Percentiles rank a stretch among this genome's conserved stretches.
Conservation (phyloP, 2,329 filamentous ascomycete genomes). For the Colletotrichum sp. region DNA sequence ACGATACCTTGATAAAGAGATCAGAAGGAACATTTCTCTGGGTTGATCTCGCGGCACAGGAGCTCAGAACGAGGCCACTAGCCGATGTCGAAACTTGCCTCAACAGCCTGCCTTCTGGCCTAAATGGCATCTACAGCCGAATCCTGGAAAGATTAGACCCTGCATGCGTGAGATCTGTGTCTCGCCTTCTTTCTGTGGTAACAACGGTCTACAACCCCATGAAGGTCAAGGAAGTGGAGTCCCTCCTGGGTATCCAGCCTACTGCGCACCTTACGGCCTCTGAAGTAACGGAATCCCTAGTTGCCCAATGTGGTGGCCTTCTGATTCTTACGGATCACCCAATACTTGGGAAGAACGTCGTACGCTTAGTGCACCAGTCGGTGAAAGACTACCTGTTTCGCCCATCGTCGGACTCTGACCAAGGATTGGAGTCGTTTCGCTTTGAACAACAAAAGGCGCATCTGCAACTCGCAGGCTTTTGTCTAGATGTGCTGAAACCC, state of each 20-base stretch:
- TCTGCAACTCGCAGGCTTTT: no score
- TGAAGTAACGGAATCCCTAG: no score
- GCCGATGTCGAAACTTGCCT: no score
- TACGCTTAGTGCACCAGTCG: rapidly evolving
- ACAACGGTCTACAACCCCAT: rapidly evolving
- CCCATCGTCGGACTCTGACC: rapidly evolving
- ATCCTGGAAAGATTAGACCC: rapidly evolving
- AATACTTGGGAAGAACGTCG: rapidly evolving
- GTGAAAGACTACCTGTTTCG: no score
- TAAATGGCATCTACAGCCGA: no score
- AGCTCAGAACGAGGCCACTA: rapidly evolving
- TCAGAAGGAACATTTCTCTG: no score
- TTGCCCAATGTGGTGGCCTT: rapidly evolving
- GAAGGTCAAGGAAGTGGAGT: rapidly evolving
- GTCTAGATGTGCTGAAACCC: no score
- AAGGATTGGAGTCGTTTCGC: rapidly evolving
- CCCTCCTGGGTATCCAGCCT: rapidly evolving
- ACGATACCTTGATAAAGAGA: rapidly evolving
- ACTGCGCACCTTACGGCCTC: no score
- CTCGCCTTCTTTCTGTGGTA: rapidly evolving
- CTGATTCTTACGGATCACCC: rapidly evolving
- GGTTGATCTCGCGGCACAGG: no score
- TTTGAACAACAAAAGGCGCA: no score
- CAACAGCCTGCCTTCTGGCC: no score
- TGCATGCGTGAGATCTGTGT: rapidly evolving